Evolutionary conservation across 2,329 filamentous ascomycete genomes (phyloP).

Genomic region (Aspergillus brunneoviolaceus): DNA sequence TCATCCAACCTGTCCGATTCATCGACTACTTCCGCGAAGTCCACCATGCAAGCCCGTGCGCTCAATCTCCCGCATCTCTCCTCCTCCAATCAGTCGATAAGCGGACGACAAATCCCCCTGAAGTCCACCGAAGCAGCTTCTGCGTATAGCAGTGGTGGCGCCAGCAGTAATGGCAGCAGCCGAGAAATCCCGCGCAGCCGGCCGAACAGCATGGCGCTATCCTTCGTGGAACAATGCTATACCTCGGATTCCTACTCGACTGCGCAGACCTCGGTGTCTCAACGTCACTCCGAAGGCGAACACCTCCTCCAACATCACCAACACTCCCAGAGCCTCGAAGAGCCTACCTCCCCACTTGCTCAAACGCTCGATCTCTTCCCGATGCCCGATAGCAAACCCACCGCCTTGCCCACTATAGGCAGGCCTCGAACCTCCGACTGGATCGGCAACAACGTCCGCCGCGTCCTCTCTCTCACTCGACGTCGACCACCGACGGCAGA

Average conservation of each 20-base stretch:
- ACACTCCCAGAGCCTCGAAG: background rate
- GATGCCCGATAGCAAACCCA: conserved; percentile 17
- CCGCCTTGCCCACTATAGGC: conserved; percentile 11
- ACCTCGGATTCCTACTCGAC: conserved; percentile 54
- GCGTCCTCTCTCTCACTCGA: conserved; percentile 56
- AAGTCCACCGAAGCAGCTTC: conserved; percentile 20
- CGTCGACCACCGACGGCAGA: conserved; percentile 27
- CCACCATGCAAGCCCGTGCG: conserved; percentile 20
- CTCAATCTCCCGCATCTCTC: conserved; percentile 19
- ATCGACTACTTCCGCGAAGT: conserved; percentile 38
- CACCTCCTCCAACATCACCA: conserved; percentile 49
- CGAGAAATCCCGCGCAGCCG: conserved; percentile 25
- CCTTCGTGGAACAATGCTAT: conserved; percentile 35
- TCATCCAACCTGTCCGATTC: conserved; percentile 57
- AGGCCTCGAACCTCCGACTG: conserved; percentile 60
- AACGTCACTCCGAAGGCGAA: conserved; percentile 54
- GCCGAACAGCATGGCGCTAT: conserved; percentile 25
- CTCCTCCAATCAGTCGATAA: conserved; percentile 24
- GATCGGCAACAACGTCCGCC: conserved; percentile 67
- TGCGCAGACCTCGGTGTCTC: conserved; percentile 50
- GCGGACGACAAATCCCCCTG: conserved; percentile 28
- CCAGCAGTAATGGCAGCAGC: conserved; percentile 13
- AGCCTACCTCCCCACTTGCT: conserved; percentile 20
- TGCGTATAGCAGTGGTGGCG: conserved; percentile 21
- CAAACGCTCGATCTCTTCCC: conserved; percentile 26